phyloP scores from a whole-genome alignment of 2,329 filamentous ascomycete genomes.

The Colletotrichum sp. region DNA sequence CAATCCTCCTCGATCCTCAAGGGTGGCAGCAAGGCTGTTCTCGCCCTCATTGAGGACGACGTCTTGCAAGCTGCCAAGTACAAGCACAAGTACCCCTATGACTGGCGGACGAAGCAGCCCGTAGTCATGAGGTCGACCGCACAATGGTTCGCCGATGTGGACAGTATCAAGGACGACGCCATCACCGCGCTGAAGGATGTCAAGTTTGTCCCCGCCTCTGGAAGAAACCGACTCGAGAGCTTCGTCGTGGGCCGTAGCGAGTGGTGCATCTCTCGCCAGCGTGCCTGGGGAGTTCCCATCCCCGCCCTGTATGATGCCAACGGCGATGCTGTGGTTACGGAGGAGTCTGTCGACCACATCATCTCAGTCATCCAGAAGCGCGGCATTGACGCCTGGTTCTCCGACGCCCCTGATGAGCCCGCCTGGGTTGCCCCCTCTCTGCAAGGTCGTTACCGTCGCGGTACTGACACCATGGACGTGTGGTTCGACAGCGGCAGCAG shows the following conservation, averaged over 20 bases:
- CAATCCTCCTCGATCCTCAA: constrained; percentile 73
- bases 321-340: constrained; percentile 79
- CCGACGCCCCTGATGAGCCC: constrained; percentile 75
- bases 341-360: constrained; percentile 82
- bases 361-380: constrained; percentile 77
- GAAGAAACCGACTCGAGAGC: constrained; percentile 77
- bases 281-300: constrained; percentile 96
- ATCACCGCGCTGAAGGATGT: constrained; percentile 74
- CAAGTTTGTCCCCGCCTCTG: constrained; percentile 77
- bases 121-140: constrained; percentile 91
- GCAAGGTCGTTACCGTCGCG: constrained; percentile 69
- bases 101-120: constrained; percentile 95
- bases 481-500: constrained; percentile 99
- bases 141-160: constrained; percentile 97
- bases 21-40: constrained; percentile 71
- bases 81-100: constrained; percentile 94
- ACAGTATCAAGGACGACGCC: constrained; percentile 77
- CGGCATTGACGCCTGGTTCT: constrained; percentile 95
- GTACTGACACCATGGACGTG: constrained; percentile 97
- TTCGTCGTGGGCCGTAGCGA: constrained; percentile 89
- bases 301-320: constrained; percentile 81
- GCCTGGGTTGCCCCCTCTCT: constrained; percentile 78
- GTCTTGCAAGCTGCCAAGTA: constrained; percentile 76
- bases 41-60: constrained; percentile 69
- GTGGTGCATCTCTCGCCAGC: constrained; percentile 97